Evolutionary conservation across 768 basidiomycete genomes (phyloP), one percentile per base, ranked within the genome.

Genomic region (Kwoniella sp.): DNA sequence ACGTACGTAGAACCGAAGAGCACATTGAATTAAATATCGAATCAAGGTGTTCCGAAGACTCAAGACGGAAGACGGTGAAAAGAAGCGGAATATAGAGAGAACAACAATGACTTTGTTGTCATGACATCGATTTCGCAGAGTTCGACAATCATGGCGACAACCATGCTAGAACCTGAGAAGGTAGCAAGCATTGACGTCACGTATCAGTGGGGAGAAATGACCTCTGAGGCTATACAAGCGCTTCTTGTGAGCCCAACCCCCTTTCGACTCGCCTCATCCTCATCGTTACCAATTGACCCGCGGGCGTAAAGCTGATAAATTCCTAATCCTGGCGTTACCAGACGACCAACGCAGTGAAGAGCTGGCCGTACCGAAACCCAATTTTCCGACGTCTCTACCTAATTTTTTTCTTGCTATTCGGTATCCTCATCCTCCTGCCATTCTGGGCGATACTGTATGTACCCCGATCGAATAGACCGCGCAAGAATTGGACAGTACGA

Each of bases 381-480:
- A 8, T 67, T 12, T 50, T 71, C 33, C 65, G 74, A 55, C 49
- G 65, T n/a, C 21, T 73, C 29, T 73, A 71, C 56, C 62, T 76
- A 17, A 40, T 71, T 30, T 54, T 47, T 36, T 71, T 64, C 57
- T 27, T 76, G 30, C 55, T 71, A 22, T 21, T 59, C 51, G 68
- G 64, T 8, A 49, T 76, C 3, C 30, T 76, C 36, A 17, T 71
- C 9, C 60, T 69, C 13, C 21, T 76, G 1, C 74, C 74, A 1
- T 27, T 51, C 25, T 76, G 74, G 74, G 44, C 70, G 8, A n/a
- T 76, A 19, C 29, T 62, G 0, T 73, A 73, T 44, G 21, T 68
- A 13, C 65, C 66, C 10, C 50, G 30, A 9, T 3, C 1, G 24
- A 69, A 70, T 40, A 63, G 74, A 17, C 74, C 74, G 1, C 21